Base-by-base conservation (phyloP, 805 yeast species). In the Teunomyces pallodes region DNA sequence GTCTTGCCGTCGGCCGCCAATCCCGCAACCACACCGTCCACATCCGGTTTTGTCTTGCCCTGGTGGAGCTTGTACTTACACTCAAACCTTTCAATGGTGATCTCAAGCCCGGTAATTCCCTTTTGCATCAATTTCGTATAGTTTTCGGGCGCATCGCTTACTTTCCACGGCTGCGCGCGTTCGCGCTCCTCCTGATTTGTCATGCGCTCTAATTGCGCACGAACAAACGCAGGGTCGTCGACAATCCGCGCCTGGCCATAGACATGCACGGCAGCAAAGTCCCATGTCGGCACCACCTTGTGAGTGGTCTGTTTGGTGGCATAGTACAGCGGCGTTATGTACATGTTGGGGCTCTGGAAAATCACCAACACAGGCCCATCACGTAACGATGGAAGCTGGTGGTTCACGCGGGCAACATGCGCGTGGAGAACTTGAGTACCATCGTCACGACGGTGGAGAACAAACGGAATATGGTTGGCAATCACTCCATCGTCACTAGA, bases 241-340 rank as follows among this genome's bases (percentile, higher is more conserved):
- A 71, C 60, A 12, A 79, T 58, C 24, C 51, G 66, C 8, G 84
- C 74, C 27, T 61, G 73, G 3, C 88, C 88, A 48, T 76, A 67
- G 38, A 77, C 67, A 56, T 84, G 87, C 29, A 78, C 82, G 3
- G 79, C 64, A 2, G 79, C 81, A 62, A 76, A 83, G 59, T 80
- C 83, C 87, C 87, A 84, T 1, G 88, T 83, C 13, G 88, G 87
- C n/a, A 83, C 88, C 36, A 72, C 74, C 57, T 81, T 83, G 51
- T 81, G 84, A 29, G 84, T 79, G 42, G 70, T 71, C 42, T 72
- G 64, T 64, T 83, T 83, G 16, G 74, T 69, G 6, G 81, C 77
- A 56, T 84, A 84, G 75, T 82, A 83, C 12, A 74, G 61, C 1
- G 89, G 87, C 20, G 82, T 63, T 17, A 83, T 75, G 58, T 84